Conservation (phyloP, 129 eudicot species). For the Scalesia atractyloides region DNA sequence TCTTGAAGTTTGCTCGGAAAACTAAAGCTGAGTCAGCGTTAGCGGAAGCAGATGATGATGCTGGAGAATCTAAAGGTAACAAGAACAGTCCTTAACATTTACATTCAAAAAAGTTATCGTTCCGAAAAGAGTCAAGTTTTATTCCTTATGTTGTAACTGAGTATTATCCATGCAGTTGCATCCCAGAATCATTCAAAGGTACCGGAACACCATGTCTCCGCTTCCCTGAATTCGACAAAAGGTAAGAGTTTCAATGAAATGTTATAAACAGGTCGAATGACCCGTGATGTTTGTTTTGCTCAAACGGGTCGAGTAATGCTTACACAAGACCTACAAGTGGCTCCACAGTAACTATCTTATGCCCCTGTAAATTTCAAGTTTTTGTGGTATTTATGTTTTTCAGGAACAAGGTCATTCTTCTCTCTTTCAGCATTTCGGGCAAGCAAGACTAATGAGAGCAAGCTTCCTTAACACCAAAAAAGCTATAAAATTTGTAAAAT, state of each 20-base stretch:
- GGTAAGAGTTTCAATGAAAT: slow-evolving; percentile 39
- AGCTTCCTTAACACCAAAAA: slow-evolving; percentile 37
- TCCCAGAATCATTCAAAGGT: slow-evolving; percentile 48
- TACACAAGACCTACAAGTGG: background rate
- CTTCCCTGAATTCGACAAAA: slow-evolving; percentile 57
- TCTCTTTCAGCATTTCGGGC: slow-evolving; percentile 93
- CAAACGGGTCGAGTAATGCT: background rate
- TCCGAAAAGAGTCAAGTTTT: background rate
- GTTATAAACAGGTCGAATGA: background rate
- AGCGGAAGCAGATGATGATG: slow-evolving; percentile 81
- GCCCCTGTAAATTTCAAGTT: slow-evolving; percentile 23
- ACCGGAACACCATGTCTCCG: slow-evolving; percentile 47
- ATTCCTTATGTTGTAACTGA: background rate
- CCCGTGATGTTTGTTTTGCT: background rate
- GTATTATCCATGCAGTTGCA: slow-evolving; percentile 43
- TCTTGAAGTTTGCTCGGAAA: slow-evolving; percentile 87
- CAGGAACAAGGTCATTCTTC: slow-evolving; percentile 93
- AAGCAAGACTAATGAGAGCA: slow-evolving; percentile 59
- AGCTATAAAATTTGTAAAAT: slow-evolving; percentile 24
- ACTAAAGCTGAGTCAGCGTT: slow-evolving; percentile 60
- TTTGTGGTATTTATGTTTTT: slow-evolving; percentile 41
- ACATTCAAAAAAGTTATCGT: background rate
- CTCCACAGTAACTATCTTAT: background rate
- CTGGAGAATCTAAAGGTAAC: slow-evolving; percentile 54
- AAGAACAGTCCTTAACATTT: slow-evolving; percentile 31